Percentiles rank a stretch among this genome's conserved stretches.
Evolutionary conservation across 2,329 filamentous ascomycete genomes (phyloP).

Genomic region (Lizonia empirigonia): DNA sequence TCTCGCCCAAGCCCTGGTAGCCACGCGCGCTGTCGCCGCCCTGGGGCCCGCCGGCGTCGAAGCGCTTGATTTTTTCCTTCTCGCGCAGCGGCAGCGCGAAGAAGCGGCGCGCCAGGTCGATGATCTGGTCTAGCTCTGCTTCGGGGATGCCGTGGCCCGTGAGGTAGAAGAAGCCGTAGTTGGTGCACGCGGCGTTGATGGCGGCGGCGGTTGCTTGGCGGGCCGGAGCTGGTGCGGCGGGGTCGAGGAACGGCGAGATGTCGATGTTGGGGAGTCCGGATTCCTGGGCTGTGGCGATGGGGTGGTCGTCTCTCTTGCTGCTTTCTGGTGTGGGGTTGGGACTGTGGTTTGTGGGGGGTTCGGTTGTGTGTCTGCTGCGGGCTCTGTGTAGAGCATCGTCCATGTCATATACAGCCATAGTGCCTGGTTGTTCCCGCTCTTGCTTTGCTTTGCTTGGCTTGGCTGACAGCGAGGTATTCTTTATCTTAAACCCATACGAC

Average conservation of each 20-base stretch:
- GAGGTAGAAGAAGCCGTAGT: constrained; percentile 53
- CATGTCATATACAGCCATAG: constrained; percentile 23
- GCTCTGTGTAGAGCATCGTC: constrained; percentile 17
- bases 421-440: neutral
- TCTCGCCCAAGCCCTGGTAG: constrained; percentile 48
- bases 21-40: constrained; percentile 48
- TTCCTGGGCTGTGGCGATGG: constrained; percentile 22
- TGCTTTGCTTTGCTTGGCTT: neutral
- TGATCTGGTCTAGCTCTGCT: constrained; percentile 31
- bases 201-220: constrained; percentile 37
- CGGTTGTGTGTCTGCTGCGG: constrained; percentile 6
- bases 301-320: constrained; percentile 16
- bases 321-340: constrained; percentile 31
- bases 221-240: constrained; percentile 19
- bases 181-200: constrained; percentile 45
- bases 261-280: constrained; percentile 49
- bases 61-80: constrained; percentile 45
- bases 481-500: too few species aligned
- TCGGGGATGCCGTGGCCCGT: constrained; percentile 49
- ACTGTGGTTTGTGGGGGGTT: neutral
- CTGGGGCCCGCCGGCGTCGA: constrained; percentile 38
- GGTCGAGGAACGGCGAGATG: constrained; percentile 47
- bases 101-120: constrained; percentile 43
- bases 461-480: neutral
- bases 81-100: constrained; percentile 37